A percentile compares a stretch with the other conserved stretches of the same genome.
Conservation (phyloP, 2,329 filamentous ascomycete species). For the Cladosporium colombiae region DNA sequence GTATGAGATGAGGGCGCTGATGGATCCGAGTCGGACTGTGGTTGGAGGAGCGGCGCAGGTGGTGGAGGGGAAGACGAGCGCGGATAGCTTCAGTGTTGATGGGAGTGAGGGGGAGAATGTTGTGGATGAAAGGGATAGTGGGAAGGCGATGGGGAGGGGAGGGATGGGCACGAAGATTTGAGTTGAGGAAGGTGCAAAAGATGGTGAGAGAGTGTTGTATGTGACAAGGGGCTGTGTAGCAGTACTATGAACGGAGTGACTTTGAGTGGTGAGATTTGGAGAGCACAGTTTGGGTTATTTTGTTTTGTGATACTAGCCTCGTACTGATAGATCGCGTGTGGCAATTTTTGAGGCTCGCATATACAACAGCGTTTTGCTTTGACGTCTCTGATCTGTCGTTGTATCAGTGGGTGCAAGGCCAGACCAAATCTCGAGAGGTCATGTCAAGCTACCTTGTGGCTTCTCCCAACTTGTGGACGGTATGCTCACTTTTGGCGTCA, state of each 20-base stretch:
- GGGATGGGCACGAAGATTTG: conserved; percentile 1
- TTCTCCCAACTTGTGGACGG: neutral
- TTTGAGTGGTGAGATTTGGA: neutral
- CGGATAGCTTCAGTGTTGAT: conserved; percentile 21
- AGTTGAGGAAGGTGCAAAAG: neutral
- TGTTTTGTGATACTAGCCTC: conserved; percentile 8
- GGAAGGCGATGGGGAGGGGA: neutral
- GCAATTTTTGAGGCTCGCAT: neutral
- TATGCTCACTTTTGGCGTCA: neutral
- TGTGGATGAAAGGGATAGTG: neutral
- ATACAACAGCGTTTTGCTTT: neutral
- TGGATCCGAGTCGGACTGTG: conserved; percentile 24
- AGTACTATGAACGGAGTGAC: neutral
- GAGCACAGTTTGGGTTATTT: neutral
- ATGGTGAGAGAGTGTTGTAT: neutral
- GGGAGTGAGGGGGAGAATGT: conserved; percentile 14
- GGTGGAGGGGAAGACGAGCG: conserved; percentile 23
- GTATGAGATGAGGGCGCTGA: conserved; percentile 27
- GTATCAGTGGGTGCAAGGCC: neutral
- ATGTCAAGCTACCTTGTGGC: conserved; percentile 6
- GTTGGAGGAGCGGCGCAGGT: conserved; percentile 16
- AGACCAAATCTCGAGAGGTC: neutral
- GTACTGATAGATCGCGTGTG: conserved; percentile 4
- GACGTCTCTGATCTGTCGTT: neutral
- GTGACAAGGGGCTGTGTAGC: conserved; percentile 1